Base-by-base conservation (phyloP, 23 red algal genomes). In the Gracilaria domingensis region DNA sequence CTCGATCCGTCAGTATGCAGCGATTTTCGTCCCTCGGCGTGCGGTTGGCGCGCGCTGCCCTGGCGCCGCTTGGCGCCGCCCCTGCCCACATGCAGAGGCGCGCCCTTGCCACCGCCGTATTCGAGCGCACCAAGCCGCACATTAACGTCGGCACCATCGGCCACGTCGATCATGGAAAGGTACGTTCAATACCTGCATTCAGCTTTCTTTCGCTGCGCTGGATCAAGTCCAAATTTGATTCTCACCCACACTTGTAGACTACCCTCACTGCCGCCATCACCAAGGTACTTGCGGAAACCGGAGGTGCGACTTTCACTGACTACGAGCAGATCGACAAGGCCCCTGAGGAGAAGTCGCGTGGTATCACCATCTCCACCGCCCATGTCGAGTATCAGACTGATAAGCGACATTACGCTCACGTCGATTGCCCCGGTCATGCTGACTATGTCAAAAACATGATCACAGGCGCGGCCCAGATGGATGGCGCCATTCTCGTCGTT, bases 391-490 rank as follows among this genome's bases (percentile, higher is more conserved):
- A 99, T 62, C 91, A 99, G 85, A 99, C 97, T 12, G 29, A 42
- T 49, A 91, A 82, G 6, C 91, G 97, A 4, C 91, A 94, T 69
- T 99, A 99, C 65, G 93, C 97, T 13, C 97, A 99, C 81, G 94
- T 96, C 28, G 97, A 99, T 76, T 96, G 93, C 57, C 97, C 97
- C 38, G 97, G 97, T n/a, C 97, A 99, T 87, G 93, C 93, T 30
- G 97, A 99, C 57, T 98, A 98, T 79, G 94, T 99, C 73, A 99
- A 99, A 74, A 99, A 99, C 81, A 94, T 96, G 90, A 96, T 99
- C 67, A 99, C 97, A 2, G 97, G 97, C 33, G 97, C 97, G 2
- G 97, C 97, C 6, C 92, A 95, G 83, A 96, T 99, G 88, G 97
- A 99, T 80, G 94, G 88, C 2, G 97, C 97, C 40, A 99, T 99